Evolutionary conservation across 352 stramenopile species (phyloP).

Genomic region (Phytophthora macrochlamydospora): DNA sequence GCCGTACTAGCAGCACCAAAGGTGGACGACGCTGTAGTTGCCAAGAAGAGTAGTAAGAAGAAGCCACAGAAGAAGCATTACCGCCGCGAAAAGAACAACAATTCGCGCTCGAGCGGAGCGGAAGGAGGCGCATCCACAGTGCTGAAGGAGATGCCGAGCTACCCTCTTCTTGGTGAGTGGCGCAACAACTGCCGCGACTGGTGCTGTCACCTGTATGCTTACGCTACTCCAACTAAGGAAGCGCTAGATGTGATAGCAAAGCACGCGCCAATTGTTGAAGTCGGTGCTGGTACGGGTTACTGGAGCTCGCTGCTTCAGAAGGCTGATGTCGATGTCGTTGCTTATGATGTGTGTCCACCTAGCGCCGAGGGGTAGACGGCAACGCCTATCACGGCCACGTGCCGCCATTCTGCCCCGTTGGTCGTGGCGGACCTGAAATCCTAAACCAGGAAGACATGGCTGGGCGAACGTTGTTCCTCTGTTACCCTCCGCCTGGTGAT

Average conservation of each 20-base stretch:
- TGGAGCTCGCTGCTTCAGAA: conserved; percentile 82
- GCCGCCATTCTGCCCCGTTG: conserved; percentile 66
- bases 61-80: conserved; percentile 72
- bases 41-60: conserved; percentile 54
- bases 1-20: conserved; percentile 54
- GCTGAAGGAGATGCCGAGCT: conserved; percentile 61
- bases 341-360: conserved; percentile 66
- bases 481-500: conserved; percentile 69
- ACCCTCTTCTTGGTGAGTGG: conserved; percentile 71
- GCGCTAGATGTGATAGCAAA: conserved; percentile 56
- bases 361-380: conserved; percentile 25
- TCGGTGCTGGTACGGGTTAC: conserved; percentile 90
- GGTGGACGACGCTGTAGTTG: conserved; percentile 9
- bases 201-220: conserved; percentile 77
- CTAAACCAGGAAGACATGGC: conserved; percentile 46
- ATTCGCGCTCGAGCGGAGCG: conserved; percentile 1
- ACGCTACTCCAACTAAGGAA: conserved; percentile 64
- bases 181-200: conserved; percentile 81
- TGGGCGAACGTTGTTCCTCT: conserved; percentile 64
- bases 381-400: conserved; percentile 75
- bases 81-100: conserved; percentile 44
- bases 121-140: conserved; percentile 13
- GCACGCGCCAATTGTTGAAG: conserved; percentile 81
- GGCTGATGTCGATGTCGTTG: conserved; percentile 74
- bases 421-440: conserved; percentile 59